Base-by-base conservation (phyloP, 805 yeast species). In the Candida argentea region DNA sequence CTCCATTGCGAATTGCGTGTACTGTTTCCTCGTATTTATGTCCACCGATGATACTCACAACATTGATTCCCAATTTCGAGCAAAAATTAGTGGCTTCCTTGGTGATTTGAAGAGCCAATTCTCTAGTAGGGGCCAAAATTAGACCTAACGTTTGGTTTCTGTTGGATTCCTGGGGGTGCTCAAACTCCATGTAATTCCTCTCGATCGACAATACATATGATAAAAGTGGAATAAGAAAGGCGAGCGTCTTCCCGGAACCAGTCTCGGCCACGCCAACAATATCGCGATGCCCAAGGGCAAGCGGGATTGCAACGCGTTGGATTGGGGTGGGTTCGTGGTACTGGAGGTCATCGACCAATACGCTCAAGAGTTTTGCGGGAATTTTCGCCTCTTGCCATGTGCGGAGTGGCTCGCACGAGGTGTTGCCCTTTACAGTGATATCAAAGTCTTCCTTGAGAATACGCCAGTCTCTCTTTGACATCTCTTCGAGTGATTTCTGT, bases 191-290 rank as follows among this genome's bases (percentile, higher is more conserved):
- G 32, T 55, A 61, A 30, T 54, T 52, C 10, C 34, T 23, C 24
- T 60, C 65, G 8, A 57, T 49, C 5, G 42, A 35, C 5, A 55
- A 37, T 10, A 79, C 57, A 37, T 72, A 74, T 2, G 73, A 48
- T 6, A 82, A 45, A 28, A 84, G 52, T 0, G 98, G 97, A 2
- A 89, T 51, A 7, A 82, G 48, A 51, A 77, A 89, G 2, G 93
- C 79, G 8, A 87, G 59, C 0, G 98, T 89, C 48, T 91, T 89
- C 42, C 98, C 98, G 1, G 94, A 82, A 8, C 98, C 98, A 0
- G 98, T 89, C 40, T 86, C 86, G 0, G 97, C 96, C n/a, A 87
- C 70, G 9, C 95, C 97, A 13, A 87, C 64, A 2, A 83, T 61
- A 48, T 89, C 95, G 14, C 72, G 53, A 3, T 66, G 57, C 0